A percentile compares a stretch with the other conserved stretches of the same genome.
phyloP scores from a whole-genome alignment of 345 rosid genomes.

The Turritis glabra region DNA sequence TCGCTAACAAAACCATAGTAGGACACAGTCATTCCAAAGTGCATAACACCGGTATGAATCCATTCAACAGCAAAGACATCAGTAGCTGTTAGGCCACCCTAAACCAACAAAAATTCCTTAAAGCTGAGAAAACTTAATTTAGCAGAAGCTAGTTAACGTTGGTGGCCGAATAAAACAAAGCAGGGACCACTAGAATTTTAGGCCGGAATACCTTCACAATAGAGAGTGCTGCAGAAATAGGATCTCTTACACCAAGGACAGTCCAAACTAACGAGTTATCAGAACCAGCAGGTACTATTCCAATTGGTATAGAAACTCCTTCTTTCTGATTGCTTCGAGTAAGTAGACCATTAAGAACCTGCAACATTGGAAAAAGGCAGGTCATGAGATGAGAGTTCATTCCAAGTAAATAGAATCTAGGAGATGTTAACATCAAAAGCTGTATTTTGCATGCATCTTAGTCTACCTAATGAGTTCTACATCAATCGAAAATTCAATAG shows the following conservation, averaged over 20 bases:
- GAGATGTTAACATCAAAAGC: constrained; percentile 9
- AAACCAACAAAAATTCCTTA: constrained; percentile 32
- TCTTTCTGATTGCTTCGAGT: constrained; percentile 87
- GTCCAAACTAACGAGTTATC: constrained; percentile 99
- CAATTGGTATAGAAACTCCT: constrained; percentile 98
- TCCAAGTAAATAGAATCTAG: constrained; percentile 18
- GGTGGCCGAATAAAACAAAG: neutral
- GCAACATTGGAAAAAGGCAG: constrained; percentile 33
- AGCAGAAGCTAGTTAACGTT: constrained; percentile 1
- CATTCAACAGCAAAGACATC: constrained; percentile 98
- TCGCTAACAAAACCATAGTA: constrained; percentile 98
- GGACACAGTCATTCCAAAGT: constrained; percentile 93
- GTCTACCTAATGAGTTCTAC: constrained; percentile 21
- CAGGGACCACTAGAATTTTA: neutral
- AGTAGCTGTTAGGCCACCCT: constrained; percentile 98
- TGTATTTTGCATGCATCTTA: constrained; percentile 23
- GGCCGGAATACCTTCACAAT: constrained; percentile 73
- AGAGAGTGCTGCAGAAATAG: constrained; percentile 91
- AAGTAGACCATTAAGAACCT: constrained; percentile 96
- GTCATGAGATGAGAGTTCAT: constrained; percentile 19
- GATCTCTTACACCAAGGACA: constrained; percentile 96
- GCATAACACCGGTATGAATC: constrained; percentile 82
- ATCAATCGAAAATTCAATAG: constrained; percentile 8
- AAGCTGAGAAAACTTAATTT: constrained; percentile 1
- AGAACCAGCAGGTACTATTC: constrained; percentile 98